Percentiles rank a stretch among this genome's conserved stretches.
Conservation (phyloP, 331 rosid genomes). For the Saraca asoca region DNA sequence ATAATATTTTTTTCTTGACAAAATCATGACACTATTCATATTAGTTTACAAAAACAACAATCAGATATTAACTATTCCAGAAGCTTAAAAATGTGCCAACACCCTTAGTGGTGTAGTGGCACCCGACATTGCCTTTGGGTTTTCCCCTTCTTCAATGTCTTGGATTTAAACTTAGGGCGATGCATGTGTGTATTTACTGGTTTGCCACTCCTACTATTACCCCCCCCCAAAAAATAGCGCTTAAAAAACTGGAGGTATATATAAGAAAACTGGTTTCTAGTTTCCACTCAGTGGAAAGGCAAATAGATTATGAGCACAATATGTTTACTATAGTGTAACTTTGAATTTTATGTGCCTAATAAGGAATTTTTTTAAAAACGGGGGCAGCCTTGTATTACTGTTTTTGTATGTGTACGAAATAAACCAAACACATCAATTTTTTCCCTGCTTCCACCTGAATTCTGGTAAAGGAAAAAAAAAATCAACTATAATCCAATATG, state of each 20-base stretch:
- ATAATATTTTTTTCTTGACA: constrained; percentile 15
- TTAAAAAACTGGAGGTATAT: too few relatives aligned
- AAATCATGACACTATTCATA: constrained; percentile 3
- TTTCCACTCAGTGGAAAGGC: neutral
- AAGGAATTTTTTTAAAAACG: neutral
- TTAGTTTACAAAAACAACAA: neutral
- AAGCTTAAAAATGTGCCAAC: constrained; percentile 20
- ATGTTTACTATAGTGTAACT: neutral
- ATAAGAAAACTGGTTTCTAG: neutral
- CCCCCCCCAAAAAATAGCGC: too few relatives aligned
- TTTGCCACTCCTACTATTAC: too few relatives aligned
- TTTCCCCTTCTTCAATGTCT: too few relatives aligned
- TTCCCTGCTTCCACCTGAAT: neutral
- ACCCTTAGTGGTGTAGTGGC: too few relatives aligned
- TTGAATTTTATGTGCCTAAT: neutral
- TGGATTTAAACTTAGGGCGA: too few relatives aligned
- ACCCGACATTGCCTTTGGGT: too few relatives aligned
- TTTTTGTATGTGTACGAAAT: neutral
- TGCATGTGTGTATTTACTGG: too few relatives aligned
- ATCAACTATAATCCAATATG: neutral
- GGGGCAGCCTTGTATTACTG: neutral
- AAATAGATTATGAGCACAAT: constrained; percentile 4
- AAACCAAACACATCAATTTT: too few relatives aligned
- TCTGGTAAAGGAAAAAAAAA: neutral
- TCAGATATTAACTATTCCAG: constrained; percentile 9